phyloP scores from a whole-genome alignment of 306 rosid genomes.

The Macrotyloma uniflorum region DNA sequence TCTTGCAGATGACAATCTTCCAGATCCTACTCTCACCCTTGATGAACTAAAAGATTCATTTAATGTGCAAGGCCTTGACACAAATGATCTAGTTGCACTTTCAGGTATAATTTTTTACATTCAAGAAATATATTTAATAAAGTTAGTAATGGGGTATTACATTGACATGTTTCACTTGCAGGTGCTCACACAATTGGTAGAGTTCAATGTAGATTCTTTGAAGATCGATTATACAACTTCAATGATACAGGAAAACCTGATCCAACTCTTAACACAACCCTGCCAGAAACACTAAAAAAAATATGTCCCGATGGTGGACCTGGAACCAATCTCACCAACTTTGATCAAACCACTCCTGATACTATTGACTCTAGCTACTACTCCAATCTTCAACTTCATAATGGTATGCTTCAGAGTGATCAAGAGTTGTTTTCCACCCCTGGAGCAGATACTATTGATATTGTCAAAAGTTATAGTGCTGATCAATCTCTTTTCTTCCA shows the following conservation, averaged over 20 bases:
- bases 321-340: neutral
- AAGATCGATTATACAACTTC: conserved; percentile 37
- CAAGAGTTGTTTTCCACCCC: conserved; percentile 45
- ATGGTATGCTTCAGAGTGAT: conserved; percentile 49
- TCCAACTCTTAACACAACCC: conserved; percentile 39
- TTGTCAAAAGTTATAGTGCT: conserved; percentile 23
- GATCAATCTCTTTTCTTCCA: conserved; percentile 36
- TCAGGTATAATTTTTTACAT: conserved; percentile 47
- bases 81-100: conserved; percentile 59
- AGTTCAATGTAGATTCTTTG: neutral
- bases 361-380: conserved; percentile 39
- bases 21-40: conserved; percentile 30
- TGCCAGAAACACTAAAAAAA: neutral
- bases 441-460: conserved; percentile 34
- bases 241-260: conserved; percentile 40
- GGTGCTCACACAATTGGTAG: conserved; percentile 55
- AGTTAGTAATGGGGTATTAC: too few species aligned
- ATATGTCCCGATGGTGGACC: conserved; percentile 39
- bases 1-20: conserved; percentile 41
- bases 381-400: conserved; percentile 28
- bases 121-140: neutral
- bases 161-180: neutral
- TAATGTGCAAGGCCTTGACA: conserved; percentile 40
- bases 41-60: conserved; percentile 32
- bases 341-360: conserved; percentile 43